Conservation (phyloP, 805 yeast genomes). For the Lachancea fermentati region DNA sequence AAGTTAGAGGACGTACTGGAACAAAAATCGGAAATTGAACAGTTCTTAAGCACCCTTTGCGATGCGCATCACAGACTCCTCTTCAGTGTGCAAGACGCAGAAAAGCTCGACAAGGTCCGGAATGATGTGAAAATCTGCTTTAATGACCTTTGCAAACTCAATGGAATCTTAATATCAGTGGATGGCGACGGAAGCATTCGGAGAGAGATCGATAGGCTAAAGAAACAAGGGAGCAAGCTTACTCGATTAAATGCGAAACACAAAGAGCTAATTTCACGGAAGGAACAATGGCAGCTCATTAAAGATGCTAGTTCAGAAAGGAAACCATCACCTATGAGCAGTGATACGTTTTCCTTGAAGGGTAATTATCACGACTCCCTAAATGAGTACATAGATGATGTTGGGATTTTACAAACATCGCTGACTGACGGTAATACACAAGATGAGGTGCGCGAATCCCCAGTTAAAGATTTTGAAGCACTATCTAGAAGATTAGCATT, state of each 20-base stretch:
- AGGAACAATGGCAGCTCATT: constrained; percentile 8
- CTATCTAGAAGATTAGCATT: constrained; percentile 12
- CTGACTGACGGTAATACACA: constrained; percentile 7
- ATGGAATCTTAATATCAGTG: constrained; percentile 21
- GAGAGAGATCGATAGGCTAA: constrained; percentile 15
- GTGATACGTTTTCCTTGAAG: constrained; percentile 8
- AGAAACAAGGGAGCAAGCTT: constrained; percentile 12
- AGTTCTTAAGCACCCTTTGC: constrained; percentile 18
- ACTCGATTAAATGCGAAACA: constrained; percentile 10
- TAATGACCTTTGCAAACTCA: constrained; percentile 23
- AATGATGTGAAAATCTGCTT: constrained; percentile 26
- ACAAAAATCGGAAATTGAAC: constrained; percentile 21
- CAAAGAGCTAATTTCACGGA: constrained; percentile 7
- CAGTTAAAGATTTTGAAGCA: too few relatives aligned
- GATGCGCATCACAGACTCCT: constrained; percentile 20
- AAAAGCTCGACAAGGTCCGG: constrained; percentile 19
- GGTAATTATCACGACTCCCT: constrained; percentile 18
- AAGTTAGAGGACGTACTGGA: constrained; percentile 18
- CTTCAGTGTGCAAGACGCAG: constrained; percentile 13
- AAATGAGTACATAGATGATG: constrained; percentile 23
- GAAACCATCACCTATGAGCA: neutral
- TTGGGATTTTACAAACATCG: constrained; percentile 22
- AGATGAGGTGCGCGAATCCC: too few relatives aligned
- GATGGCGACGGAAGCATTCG: constrained; percentile 22
- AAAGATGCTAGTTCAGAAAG: neutral